phyloP scores from a whole-genome alignment of 2,329 filamentous ascomycete species.

The Beauveria rudraprayagi region DNA sequence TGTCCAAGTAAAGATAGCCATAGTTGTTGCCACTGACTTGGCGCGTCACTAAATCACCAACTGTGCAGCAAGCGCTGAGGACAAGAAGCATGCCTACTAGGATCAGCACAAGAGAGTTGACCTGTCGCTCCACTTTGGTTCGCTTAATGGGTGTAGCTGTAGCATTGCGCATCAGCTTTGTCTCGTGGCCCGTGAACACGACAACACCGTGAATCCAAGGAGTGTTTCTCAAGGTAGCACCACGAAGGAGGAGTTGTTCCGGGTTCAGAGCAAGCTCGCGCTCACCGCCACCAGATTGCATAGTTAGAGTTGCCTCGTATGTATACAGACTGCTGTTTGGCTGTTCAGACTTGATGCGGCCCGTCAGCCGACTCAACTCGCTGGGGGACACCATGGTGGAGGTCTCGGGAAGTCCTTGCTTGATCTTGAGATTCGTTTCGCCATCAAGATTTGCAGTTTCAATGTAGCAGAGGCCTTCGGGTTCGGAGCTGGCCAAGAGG shows the following conservation, averaged over 20 bases:
- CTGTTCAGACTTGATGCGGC: conserved; percentile 86
- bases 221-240: conserved; percentile 89
- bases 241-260: conserved; percentile 86
- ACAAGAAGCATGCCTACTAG: conserved; percentile 75
- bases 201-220: conserved; percentile 96
- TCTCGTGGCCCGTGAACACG: conserved; percentile 90
- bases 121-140: conserved; percentile 87
- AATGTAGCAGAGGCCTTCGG: conserved; percentile 95
- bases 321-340: conserved; percentile 98
- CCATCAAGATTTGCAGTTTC: conserved; percentile 97
- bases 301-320: conserved; percentile 90
- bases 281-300: conserved; percentile 83
- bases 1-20: conserved; percentile 62
- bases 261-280: conserved; percentile 85
- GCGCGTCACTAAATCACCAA: conserved; percentile 80
- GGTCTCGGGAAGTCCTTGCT: conserved; percentile 92
- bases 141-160: conserved; percentile 96
- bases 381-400: conserved; percentile 75
- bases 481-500: conserved; percentile 87
- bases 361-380: conserved; percentile 78
- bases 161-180: conserved; percentile 97
- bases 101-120: conserved; percentile 89
- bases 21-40: conserved; percentile 55
- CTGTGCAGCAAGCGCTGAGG: conserved; percentile 82
- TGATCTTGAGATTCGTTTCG: conserved; percentile 98